Evolutionary conservation across 768 basidiomycete genomes (phyloP).

Genomic region (Mycena belliarum): DNA sequence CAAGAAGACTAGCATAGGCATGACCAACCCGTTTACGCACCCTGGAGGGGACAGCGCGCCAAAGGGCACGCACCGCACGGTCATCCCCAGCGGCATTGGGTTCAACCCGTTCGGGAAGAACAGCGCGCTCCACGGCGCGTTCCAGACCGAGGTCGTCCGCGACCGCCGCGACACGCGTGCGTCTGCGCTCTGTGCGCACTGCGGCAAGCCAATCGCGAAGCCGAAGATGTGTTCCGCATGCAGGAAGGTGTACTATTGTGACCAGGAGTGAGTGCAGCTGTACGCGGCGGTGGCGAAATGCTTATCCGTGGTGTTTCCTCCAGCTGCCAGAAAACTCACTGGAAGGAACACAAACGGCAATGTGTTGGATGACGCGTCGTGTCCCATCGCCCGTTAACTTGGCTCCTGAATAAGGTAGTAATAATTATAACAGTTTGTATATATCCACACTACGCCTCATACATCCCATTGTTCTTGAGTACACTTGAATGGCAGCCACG

Average conservation of each 20-base stretch:
- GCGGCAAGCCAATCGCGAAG: conserved; percentile 6
- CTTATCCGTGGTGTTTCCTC: background rate
- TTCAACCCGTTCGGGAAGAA: conserved; percentile 2
- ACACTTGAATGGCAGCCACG: no score
- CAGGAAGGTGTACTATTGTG: conserved; percentile 15
- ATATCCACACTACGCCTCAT: no score
- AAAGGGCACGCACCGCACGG: conserved; percentile 12
- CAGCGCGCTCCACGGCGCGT: background rate
- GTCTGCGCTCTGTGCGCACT: conserved; percentile 13
- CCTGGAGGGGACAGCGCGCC: conserved; percentile 1
- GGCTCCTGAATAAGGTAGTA: no score
- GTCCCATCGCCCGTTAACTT: no score
- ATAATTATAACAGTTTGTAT: no score
- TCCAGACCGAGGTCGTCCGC: conserved; percentile 15
- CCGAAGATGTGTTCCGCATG: conserved; percentile 15
- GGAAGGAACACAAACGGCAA: conserved; percentile 12
- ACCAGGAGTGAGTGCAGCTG: conserved; percentile 3
- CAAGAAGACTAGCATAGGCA: background rate
- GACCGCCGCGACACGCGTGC: conserved; percentile 11
- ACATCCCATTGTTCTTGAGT: no score
- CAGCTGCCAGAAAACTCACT: conserved; percentile 14
- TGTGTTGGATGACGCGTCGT: background rate
- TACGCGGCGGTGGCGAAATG: background rate
- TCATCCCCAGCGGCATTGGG: background rate
- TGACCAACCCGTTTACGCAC: background rate